These are phyloP conservation scores for Physcia stellaris DNA, from an alignment of 495 filamentous ascomycete genomes.

Conservation along the genomic window DNA sequence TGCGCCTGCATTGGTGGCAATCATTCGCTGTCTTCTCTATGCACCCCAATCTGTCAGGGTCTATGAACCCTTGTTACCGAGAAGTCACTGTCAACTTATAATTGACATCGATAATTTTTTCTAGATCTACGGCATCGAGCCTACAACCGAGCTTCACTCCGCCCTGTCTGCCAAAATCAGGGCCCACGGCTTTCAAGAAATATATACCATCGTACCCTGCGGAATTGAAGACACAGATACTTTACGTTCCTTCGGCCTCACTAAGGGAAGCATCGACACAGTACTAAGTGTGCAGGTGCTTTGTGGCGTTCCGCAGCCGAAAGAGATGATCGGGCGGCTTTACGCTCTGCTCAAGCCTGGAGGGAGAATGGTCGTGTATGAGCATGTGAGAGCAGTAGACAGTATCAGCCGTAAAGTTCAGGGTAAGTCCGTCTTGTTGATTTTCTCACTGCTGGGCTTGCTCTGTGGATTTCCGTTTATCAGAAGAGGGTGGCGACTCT, in stretches of 20 bases:
- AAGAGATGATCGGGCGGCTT: constrained; percentile 39
- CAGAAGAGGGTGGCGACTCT: not conserved
- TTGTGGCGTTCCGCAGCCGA: constrained; percentile 54
- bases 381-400: constrained; percentile 41
- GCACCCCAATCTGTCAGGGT: no score
- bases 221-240: constrained; percentile 41
- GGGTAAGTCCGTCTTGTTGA: no score
- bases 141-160: constrained; percentile 35
- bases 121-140: constrained; percentile 33
- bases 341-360: constrained; percentile 53
- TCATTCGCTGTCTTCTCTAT: no score
- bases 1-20: no score
- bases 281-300: constrained; percentile 58
- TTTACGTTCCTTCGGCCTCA: constrained; percentile 29
- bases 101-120: no score
- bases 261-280: constrained; percentile 44
- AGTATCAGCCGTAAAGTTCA: constrained; percentile 5
- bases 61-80: no score
- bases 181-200: constrained; percentile 35
- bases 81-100: no score
- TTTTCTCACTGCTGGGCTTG: no score
- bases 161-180: constrained; percentile 31
- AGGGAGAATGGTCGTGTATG: constrained; percentile 53
- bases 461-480: no score
- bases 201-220: constrained; percentile 50